phyloP scores from a whole-genome alignment of 768 basidiomycete species.

The Hypholoma sublateritium region DNA sequence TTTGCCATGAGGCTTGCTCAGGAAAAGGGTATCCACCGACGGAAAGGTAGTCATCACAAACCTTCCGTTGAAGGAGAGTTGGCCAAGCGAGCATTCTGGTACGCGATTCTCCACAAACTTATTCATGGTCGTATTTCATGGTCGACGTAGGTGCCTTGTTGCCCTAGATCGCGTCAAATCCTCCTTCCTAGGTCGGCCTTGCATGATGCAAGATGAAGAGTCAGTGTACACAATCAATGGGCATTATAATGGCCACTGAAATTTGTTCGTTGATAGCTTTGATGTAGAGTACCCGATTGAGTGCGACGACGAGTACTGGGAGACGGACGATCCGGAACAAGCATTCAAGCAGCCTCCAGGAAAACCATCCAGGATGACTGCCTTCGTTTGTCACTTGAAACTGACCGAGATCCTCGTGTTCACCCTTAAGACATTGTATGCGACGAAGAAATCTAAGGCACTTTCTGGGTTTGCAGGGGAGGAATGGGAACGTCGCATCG shows the following conservation, averaged over 20 bases:
- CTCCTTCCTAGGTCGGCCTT: constrained; percentile 61
- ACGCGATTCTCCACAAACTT: not conserved
- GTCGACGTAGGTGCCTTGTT: constrained; percentile 26
- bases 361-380: constrained; percentile 52
- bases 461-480: constrained; percentile 41
- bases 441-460: constrained; percentile 38
- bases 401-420: constrained; percentile 62
- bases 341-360: constrained; percentile 63
- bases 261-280: constrained; percentile 38
- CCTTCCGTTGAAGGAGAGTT: constrained; percentile 51
- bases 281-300: constrained; percentile 68
- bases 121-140: not conserved
- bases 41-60: constrained; percentile 31
- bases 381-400: constrained; percentile 53
- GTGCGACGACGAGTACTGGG: constrained; percentile 48
- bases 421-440: constrained; percentile 56
- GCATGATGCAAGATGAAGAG: constrained; percentile 72
- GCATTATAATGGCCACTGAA: not conserved
- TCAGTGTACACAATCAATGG: constrained; percentile 17
- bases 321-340: constrained; percentile 41
- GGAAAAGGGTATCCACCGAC: constrained; percentile 64
- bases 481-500: constrained; percentile 55
- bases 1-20: constrained; percentile 61
- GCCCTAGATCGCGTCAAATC: constrained; percentile 33
- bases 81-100: constrained; percentile 62